Conservation (phyloP, 1,139 yeast species). For the Hyphopichia buzzinii region DNA sequence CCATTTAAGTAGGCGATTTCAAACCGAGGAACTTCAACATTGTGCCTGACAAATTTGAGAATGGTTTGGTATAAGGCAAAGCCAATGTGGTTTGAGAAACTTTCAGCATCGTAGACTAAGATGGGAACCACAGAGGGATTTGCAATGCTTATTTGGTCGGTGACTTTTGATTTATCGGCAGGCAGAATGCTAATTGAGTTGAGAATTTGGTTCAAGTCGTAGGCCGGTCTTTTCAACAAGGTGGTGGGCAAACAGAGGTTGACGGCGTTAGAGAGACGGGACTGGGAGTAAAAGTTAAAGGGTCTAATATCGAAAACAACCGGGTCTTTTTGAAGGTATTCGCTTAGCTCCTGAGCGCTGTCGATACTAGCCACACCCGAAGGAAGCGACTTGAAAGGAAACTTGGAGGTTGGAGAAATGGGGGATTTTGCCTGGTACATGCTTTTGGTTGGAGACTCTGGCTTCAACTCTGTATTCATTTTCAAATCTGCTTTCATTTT, state of each 20-base stretch:
- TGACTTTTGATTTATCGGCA: constrained; percentile 15
- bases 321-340: not conserved
- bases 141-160: constrained; percentile 12
- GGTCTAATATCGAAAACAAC: constrained; percentile 39
- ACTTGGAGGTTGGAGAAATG: constrained; percentile 10
- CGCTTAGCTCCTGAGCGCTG: constrained; percentile 1
- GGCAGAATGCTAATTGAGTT: constrained; percentile 25
- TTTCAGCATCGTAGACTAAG: constrained; percentile 51
- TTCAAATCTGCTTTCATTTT: not conserved
- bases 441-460: not conserved
- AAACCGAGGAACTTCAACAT: constrained; percentile 20
- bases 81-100: constrained; percentile 26
- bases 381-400: constrained; percentile 10
- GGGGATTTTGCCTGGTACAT: constrained; percentile 3
- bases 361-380: constrained; percentile 5
- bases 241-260: constrained; percentile 45
- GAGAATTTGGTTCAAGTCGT: constrained; percentile 28
- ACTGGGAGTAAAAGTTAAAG: constrained; percentile 29
- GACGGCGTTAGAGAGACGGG: constrained; percentile 27
- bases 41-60: constrained; percentile 32
- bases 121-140: constrained; percentile 21
- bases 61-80: constrained; percentile 42
- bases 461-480: not conserved
- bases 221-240: constrained; percentile 34
- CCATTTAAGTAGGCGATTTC: constrained; percentile 32